Base-by-base conservation (phyloP, 2,329 filamentous ascomycete species). In the Xylariaceae sp. region DNA sequence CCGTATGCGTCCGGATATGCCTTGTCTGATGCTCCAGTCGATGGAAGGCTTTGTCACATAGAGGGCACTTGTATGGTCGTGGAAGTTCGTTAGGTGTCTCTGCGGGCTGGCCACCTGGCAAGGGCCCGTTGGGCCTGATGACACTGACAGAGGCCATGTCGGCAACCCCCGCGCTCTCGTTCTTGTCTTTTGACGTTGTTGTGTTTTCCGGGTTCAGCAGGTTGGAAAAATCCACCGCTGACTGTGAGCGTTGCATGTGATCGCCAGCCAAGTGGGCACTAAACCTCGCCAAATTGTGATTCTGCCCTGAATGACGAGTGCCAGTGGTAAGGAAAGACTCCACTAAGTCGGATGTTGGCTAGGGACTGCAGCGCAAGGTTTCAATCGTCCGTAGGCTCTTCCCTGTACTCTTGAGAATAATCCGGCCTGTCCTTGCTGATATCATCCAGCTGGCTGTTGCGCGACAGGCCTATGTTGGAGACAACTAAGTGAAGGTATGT, bases 31-130 rank as follows among this genome's bases (percentile, higher is more conserved):
- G 90, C 71, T 97, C 90, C 29, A 98, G 76, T 48, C 92, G 88
- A 73, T 97, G 92, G 69, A 98, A 98, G 45, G 92, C 90, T 75
- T 96, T 94, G 58, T 96, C 90, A 71, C 92, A 98, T 48, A 98
- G 78, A 45, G 90, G 89, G 66, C 90, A 98, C 73, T 97, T 97
- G 80, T 98, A 98, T 1, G 90, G 90, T 40, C 92, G 83, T 43
- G 92, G 92, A 38, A 97, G 78, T 65, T 97, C 90, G 49, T 64
- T 68, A 34, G 61, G 49, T 42, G 66, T 71, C 74, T 87, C 65
- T 65, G 77, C 53, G 48, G 69, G 56, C 57, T 86, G 78, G 42
- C 81, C 74, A 50, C 71, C 72, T 31, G 79, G 77, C 33, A 81
- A 60, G 33, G 74, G 75, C 44, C 76, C 79, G 54, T 83, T 75